These are phyloP conservation scores for Melanopsichium pennsylvanicum DNA, from an alignment of 1,284 basidiomycete genomes.

Conservation along the genomic window DNA sequence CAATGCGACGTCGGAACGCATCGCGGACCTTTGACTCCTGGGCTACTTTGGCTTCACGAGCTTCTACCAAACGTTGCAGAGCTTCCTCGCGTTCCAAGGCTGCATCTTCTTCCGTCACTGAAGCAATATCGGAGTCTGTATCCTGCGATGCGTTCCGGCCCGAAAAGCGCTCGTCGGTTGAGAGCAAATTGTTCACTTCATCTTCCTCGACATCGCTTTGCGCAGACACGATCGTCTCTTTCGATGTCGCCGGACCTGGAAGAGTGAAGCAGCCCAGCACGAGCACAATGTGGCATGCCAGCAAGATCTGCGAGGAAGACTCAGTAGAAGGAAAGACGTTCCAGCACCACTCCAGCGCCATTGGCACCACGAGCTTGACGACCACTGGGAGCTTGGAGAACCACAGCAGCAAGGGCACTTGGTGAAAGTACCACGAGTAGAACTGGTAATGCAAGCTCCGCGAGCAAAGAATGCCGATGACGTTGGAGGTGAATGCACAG, in stretches of 20 bases:
- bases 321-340: constrained; percentile 54
- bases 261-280: constrained; percentile 39
- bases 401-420: constrained; percentile 85
- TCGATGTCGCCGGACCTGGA: background rate
- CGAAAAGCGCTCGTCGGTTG: background rate
- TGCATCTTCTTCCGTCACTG: background rate
- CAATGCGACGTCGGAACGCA: constrained; percentile 36
- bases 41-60: constrained; percentile 11
- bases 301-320: constrained; percentile 40
- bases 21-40: constrained; percentile 23
- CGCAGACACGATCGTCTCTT: background rate
- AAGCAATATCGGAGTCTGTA: background rate
- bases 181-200: constrained; percentile 26
- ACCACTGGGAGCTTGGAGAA: constrained; percentile 63
- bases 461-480: constrained; percentile 89
- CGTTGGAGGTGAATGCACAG: constrained; percentile 79
- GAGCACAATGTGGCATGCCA: constrained; percentile 37
- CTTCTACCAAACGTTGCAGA: constrained; percentile 7
- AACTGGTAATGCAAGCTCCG: constrained; percentile 99
- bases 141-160: background rate
- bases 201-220: constrained; percentile 7
- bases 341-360: constrained; percentile 51
- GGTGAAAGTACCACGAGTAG: constrained; percentile 96
- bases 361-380: constrained; percentile 19
- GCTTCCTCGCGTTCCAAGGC: constrained; percentile 6